Evolutionary conservation across 352 stramenopile species (phyloP).

Genomic region (Phytophthora syringae): DNA sequence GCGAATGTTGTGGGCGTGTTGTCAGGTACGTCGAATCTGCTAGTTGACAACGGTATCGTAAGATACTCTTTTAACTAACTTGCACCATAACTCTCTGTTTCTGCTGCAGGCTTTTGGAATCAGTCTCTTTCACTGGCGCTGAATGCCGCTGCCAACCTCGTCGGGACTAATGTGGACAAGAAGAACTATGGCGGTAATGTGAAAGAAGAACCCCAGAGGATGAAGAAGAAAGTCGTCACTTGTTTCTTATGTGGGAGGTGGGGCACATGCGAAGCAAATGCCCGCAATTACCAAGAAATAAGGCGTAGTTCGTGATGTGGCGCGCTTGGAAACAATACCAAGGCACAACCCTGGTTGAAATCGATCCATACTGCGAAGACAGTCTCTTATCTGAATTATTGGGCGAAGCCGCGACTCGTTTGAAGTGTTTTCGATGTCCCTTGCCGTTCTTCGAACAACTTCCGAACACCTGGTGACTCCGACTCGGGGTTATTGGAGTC

Average conservation of each 20-base stretch:
- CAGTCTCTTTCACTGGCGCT: slow-evolving; percentile 37
- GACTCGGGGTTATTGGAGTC: no score
- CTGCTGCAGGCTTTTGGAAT: slow-evolving; percentile 27
- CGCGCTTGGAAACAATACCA: no score
- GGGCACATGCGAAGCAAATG: slow-evolving; percentile 23
- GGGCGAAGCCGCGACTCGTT: no score
- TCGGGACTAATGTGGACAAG: not conserved
- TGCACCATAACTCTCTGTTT: not conserved
- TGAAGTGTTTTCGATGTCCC: no score
- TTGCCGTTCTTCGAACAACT: no score
- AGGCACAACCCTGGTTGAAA: no score
- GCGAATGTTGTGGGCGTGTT: slow-evolving; percentile 38
- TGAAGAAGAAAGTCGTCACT: slow-evolving; percentile 11
- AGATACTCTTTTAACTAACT: not conserved
- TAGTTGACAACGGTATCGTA: not conserved
- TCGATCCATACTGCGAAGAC: no score
- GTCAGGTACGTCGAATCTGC: slow-evolving; percentile 18
- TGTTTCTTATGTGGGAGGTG: slow-evolving; percentile 23
- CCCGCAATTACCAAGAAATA: slow-evolving; percentile 20
- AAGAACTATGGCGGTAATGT: not conserved
- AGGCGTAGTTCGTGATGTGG: no score
- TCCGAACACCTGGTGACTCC: no score
- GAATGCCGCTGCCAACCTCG: slow-evolving; percentile 14
- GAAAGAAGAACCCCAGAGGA: not conserved
- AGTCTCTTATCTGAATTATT: no score